Conservation (phyloP, 768 basidiomycete genomes). For the Mycena floridula region DNA sequence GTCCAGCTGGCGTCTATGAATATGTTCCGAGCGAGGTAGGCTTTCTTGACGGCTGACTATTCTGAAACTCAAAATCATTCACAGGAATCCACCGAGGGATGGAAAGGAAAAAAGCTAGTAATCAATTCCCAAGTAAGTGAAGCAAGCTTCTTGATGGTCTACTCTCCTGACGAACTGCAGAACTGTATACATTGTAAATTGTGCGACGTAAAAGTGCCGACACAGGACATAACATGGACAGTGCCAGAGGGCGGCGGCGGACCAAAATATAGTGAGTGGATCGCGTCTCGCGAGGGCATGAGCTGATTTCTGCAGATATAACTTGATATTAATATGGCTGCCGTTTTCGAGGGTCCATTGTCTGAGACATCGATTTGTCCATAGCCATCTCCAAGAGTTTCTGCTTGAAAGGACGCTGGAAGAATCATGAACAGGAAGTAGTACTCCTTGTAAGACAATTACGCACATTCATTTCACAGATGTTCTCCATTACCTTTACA, state of each 20-base stretch:
- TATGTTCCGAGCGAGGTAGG: conserved; percentile 70
- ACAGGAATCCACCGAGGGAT: conserved; percentile 22
- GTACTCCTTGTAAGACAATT: too few species aligned
- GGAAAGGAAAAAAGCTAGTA: conserved; percentile 81
- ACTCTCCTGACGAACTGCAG: conserved; percentile 28
- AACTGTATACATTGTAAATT: conserved; percentile 94
- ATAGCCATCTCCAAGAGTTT: too few species aligned
- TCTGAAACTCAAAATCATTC: not conserved
- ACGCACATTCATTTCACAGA: too few species aligned
- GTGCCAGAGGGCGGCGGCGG: conserved; percentile 97
- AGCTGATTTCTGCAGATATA: not conserved
- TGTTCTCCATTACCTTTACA: too few species aligned
- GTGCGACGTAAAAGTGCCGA: conserved; percentile 94
- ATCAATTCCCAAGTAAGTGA: conserved; percentile 89
- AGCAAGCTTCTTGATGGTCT: not conserved
- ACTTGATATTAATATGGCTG: not conserved
- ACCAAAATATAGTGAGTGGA: conserved; percentile 82
- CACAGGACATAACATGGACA: conserved; percentile 95
- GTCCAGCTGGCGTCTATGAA: conserved; percentile 96
- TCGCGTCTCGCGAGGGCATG: not conserved
- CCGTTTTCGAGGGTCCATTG: not conserved
- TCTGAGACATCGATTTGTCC: too few species aligned
- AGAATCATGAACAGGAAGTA: too few species aligned
- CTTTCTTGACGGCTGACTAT: not conserved
- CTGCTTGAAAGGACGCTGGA: too few species aligned